These are phyloP conservation scores for Punica granatum DNA, from an alignment of 345 rosid species.

Conservation along the genomic window DNA sequence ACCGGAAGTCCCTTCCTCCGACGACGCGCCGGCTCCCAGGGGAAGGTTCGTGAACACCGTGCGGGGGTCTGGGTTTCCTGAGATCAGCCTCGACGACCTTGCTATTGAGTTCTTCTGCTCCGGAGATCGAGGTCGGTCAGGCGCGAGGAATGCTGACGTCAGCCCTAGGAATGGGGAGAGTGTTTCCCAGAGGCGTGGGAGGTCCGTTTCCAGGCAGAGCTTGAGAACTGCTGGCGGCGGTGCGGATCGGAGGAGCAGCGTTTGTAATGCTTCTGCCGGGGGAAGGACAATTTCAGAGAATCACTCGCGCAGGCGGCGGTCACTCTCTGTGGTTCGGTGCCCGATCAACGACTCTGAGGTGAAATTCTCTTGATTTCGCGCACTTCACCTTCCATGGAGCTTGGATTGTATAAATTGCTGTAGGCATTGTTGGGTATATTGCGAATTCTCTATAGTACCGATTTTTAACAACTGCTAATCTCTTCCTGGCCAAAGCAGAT, in stretches of 20 bases:
- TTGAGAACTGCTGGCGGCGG: conserved; percentile 16
- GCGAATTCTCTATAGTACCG: no score
- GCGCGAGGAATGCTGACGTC: conserved; percentile 25
- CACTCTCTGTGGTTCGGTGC: conserved; percentile 59
- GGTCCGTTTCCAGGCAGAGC: conserved; percentile 75
- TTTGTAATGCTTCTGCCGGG: conserved; percentile 21
- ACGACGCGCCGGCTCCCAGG: conserved; percentile 38
- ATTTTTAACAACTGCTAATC: no score
- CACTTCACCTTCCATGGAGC: background rate
- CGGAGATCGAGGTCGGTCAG: conserved; percentile 44
- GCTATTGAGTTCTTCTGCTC: conserved; percentile 58
- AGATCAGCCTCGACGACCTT: conserved; percentile 82
- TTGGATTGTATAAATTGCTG: background rate
- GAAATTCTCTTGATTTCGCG: conserved; percentile 4
- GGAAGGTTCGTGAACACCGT: conserved; percentile 75
- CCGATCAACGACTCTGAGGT: conserved; percentile 84
- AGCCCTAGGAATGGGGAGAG: conserved; percentile 20
- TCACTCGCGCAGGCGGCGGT: conserved; percentile 54
- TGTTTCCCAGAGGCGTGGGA: conserved; percentile 57
- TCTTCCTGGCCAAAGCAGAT: conserved; percentile 1
- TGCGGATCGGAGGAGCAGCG: conserved; percentile 22
- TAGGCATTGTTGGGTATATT: background rate
- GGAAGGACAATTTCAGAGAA: conserved; percentile 37
- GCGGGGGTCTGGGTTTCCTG: conserved; percentile 79
- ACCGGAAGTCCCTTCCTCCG: conserved; percentile 22